Base-by-base conservation (phyloP, 805 yeast species). In the Ogataea glucozyma region DNA sequence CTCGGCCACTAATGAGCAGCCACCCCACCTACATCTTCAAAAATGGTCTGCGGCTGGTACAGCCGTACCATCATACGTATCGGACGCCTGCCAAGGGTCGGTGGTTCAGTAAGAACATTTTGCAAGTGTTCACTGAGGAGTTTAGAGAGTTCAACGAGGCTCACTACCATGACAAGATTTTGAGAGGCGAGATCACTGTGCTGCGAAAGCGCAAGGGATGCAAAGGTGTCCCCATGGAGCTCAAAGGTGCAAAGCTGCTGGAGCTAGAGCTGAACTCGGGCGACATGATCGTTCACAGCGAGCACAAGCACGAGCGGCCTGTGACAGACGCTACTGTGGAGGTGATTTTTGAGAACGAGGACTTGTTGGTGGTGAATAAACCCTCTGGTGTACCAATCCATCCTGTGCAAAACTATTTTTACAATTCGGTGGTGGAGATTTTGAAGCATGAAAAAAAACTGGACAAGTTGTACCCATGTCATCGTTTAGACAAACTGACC, bases 341-440 rank as follows among this genome's bases (percentile, higher is more conserved):
- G 12, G 43, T 57, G 2, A 41, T 62, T 6, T 45, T 33, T 27
- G 58, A 59, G 35, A 57, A 55, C 32, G 53, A 53, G 6, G 20
- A 51, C 6, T 23, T 75, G 4, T 38, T 76, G 9, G 78, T 78
- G 19, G 66, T 74, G 6, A 62, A 72, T 46, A 78, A 78, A 49
- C 81, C 82, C 0, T 60, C 71, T 2, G 82, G 81, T 0, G 61
- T 76, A 2, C 80, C 82, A 1, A 71, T 79, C 2, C 82, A 77
- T 53, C 81, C 83, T 0, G 70, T 75, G 1, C 74, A 75, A 13
- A 67, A 61, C 37, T 76, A 71, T 47, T 53, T 54, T 37, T 66
- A 69, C 49, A 78, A 77, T 54, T 61, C 75, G 0, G 50, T 77
- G 19, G 67, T 71, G 2, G 80, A 76, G 54, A 69, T 77, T 1